A percentile compares a stretch with the other conserved stretches of the same genome.
These are phyloP conservation scores for Centrapalus pauciflorus DNA, from an alignment of 129 eudicot species.

Conservation along the genomic window DNA sequence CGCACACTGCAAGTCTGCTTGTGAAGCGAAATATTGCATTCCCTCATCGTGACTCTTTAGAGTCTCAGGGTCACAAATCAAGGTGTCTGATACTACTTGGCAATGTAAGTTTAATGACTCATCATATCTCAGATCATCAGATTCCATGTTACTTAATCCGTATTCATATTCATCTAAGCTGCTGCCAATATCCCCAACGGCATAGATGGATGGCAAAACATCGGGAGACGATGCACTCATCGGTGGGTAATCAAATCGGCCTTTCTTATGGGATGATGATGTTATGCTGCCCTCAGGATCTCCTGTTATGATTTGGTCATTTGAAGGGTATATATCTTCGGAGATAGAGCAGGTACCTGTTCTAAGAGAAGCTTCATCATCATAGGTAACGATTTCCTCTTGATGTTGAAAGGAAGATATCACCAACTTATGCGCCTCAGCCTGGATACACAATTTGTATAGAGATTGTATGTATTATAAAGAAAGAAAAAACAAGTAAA, in stretches of 20 bases:
- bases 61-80: constrained; percentile 37
- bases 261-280: constrained; percentile 24
- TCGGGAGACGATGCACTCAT: constrained; percentile 38
- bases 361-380: constrained; percentile 48
- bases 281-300: constrained; percentile 26
- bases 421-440: constrained; percentile 55
- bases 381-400: constrained; percentile 44
- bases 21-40: constrained; percentile 41
- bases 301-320: constrained; percentile 20
- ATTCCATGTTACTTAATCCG: constrained; percentile 43
- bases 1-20: constrained; percentile 38
- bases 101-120: constrained; percentile 27
- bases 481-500: background rate
- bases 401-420: constrained; percentile 47
- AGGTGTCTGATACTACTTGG: constrained; percentile 27
- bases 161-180: constrained; percentile 45
- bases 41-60: constrained; percentile 31
- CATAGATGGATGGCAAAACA: constrained; percentile 39
- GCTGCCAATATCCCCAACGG: constrained; percentile 28
- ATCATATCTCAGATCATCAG: constrained; percentile 38
- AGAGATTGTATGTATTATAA: background rate
- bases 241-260: constrained; percentile 38
- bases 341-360: constrained; percentile 34
- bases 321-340: constrained; percentile 24
- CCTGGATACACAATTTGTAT: constrained; percentile 30